Conservation (phyloP, 2,329 filamentous ascomycete genomes). For the Sclerotinia subarctica region DNA sequence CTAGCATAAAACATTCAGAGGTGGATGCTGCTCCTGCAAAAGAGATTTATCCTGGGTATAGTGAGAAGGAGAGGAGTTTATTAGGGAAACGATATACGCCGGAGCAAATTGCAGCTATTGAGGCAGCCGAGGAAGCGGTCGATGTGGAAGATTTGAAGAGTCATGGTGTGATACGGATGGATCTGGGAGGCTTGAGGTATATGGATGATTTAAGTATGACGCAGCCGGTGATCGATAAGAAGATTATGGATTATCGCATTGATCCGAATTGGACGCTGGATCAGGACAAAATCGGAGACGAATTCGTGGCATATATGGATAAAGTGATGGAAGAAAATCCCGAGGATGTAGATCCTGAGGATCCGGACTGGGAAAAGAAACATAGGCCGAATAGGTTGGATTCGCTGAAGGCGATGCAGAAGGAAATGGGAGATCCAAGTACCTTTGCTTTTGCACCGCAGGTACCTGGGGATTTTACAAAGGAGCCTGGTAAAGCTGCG, state of each 20-base stretch:
- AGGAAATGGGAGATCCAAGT: conserved; percentile 28
- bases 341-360: conserved; percentile 22
- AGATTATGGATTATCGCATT: conserved; percentile 43
- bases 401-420: conserved; percentile 28
- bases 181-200: conserved; percentile 71
- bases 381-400: conserved; percentile 27
- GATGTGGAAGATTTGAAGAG: conserved; percentile 69
- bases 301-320: conserved; percentile 50
- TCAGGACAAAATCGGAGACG: conserved; percentile 57
- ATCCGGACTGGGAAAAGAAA: conserved; percentile 19
- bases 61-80: conserved; percentile 58
- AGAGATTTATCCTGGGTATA: conserved; percentile 61
- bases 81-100: conserved; percentile 70
- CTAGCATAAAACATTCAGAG: conserved; percentile 41
- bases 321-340: conserved; percentile 27
- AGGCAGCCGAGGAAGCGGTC: conserved; percentile 76
- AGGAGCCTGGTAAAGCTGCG: conserved; percentile 14
- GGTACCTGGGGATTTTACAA: conserved; percentile 30
- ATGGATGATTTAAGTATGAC: conserved; percentile 79
- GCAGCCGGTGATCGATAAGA: conserved; percentile 74
- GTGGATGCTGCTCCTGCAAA: conserved; percentile 37
- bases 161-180: conserved; percentile 68
- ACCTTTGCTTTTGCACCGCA: conserved; percentile 30
- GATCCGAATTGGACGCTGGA: conserved; percentile 47
- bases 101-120: conserved; percentile 76